Percentiles rank a stretch among this genome's conserved stretches.
phyloP scores from a whole-genome alignment of 768 basidiomycete genomes.

The Glaciozyma martinii region DNA sequence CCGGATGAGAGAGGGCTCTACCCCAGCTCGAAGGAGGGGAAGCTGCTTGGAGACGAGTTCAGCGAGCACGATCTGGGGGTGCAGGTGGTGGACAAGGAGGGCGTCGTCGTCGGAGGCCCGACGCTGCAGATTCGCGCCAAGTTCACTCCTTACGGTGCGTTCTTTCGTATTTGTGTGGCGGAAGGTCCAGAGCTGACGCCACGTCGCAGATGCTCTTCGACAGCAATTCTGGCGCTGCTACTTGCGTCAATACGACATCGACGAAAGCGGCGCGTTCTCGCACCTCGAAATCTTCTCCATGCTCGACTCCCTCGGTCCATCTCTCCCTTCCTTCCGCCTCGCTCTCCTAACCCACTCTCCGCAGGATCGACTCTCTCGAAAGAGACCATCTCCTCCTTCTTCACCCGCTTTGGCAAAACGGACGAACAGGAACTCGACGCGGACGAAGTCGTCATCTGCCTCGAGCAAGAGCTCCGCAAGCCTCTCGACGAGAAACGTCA shows the following conservation, averaged over 20 bases:
- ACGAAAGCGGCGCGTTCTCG: constrained; percentile 64
- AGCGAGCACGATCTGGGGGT: constrained; percentile 56
- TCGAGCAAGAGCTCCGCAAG: constrained; percentile 73
- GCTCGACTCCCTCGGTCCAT: constrained; percentile 79
- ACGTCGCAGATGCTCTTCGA: constrained; percentile 51
- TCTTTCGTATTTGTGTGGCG: background rate
- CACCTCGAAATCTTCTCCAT: constrained; percentile 83
- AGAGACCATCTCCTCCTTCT: constrained; percentile 73
- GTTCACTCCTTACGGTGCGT: constrained; percentile 70
- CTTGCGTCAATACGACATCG: constrained; percentile 79
- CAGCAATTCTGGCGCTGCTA: constrained; percentile 56
- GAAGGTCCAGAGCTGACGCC: background rate
- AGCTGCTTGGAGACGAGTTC: constrained; percentile 51
- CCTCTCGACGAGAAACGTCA: constrained; percentile 61
- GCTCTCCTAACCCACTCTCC: too few relatives aligned
- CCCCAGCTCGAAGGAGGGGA: constrained; percentile 49
- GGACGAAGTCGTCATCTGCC: constrained; percentile 68
- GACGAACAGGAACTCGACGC: constrained; percentile 59
- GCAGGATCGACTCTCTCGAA: constrained; percentile 62
- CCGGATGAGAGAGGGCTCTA: constrained; percentile 50
- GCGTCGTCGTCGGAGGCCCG: constrained; percentile 49
- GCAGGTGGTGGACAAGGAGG: constrained; percentile 44
- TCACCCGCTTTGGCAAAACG: constrained; percentile 57
- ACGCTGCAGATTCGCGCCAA: constrained; percentile 69
- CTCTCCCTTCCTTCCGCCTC: too few relatives aligned